Percentiles rank a stretch among this genome's conserved stretches.
phyloP scores from a whole-genome alignment of 139 green algal species.

The Chlorella sp. region DNA sequence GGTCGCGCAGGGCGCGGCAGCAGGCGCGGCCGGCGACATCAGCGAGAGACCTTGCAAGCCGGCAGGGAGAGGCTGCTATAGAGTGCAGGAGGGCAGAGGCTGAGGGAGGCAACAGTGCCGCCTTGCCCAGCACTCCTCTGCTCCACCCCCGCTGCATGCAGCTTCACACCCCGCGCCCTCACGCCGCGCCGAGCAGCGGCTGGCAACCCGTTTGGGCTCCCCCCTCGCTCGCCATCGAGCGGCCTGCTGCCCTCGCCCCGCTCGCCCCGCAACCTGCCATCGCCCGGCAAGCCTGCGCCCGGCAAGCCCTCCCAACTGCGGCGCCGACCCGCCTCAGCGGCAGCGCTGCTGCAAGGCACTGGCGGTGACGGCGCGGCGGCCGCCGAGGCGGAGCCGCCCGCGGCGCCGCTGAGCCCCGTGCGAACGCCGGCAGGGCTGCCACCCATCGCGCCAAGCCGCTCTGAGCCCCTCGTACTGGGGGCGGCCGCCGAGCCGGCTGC shows the following conservation, averaged over 20 bases:
- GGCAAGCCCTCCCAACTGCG: neutral
- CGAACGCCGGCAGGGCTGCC: neutral
- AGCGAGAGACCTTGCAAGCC: too few species aligned
- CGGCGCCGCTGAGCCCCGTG: neutral
- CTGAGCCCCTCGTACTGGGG: too few species aligned
- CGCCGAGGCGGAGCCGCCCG: too few species aligned
- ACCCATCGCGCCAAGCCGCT: neutral
- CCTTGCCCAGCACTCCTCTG: neutral
- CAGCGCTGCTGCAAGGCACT: neutral
- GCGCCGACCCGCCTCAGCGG: neutral
- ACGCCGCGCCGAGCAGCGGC: constrained; percentile 4
- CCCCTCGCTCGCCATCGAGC: too few species aligned
- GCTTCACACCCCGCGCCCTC: constrained; percentile 9
- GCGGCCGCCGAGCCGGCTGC: too few species aligned
- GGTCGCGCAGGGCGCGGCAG: too few species aligned
- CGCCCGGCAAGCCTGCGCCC: neutral
- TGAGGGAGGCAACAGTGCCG: neutral
- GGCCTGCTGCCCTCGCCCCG: too few species aligned
- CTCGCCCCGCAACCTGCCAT: neutral
- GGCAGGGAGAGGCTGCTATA: too few species aligned
- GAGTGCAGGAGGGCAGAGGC: too few species aligned
- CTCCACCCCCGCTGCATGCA: neutral
- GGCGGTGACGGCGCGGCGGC: neutral
- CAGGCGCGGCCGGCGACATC: too few species aligned
- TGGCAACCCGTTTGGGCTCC: constrained; percentile 9